These are phyloP conservation scores for Paradendryphiella salina DNA, from an alignment of 2,329 filamentous ascomycete genomes.

Conservation along the genomic window DNA sequence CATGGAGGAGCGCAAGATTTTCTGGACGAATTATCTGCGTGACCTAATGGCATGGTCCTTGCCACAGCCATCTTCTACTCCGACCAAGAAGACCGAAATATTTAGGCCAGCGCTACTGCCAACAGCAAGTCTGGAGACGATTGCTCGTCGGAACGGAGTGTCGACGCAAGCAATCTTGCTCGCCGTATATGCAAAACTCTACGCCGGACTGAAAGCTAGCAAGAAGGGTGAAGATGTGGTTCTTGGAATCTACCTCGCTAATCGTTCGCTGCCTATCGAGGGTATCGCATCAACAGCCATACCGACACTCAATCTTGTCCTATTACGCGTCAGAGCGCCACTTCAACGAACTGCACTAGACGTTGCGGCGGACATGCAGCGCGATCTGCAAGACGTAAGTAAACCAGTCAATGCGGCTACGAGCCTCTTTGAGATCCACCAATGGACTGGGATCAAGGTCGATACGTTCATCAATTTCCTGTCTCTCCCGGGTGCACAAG, in stretches of 20 bases:
- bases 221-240: slow-evolving; percentile 53
- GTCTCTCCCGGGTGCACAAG: slow-evolving; percentile 53
- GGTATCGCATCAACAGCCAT: slow-evolving; percentile 58
- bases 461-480: slow-evolving; percentile 83
- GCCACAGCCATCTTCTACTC: slow-evolving; percentile 28
- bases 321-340: slow-evolving; percentile 61
- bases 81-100: slow-evolving; percentile 45
- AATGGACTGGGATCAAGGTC: slow-evolving; percentile 73
- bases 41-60: slow-evolving; percentile 13
- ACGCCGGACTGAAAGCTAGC: slow-evolving; percentile 41
- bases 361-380: slow-evolving; percentile 66
- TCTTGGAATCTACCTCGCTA: slow-evolving; percentile 82
- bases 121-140: slow-evolving; percentile 47
- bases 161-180: slow-evolving; percentile 76
- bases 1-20: slow-evolving; percentile 44
- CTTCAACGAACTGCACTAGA: slow-evolving; percentile 47
- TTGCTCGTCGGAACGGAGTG: slow-evolving; percentile 58
- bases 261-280: slow-evolving; percentile 62
- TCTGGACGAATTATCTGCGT: slow-evolving; percentile 57
- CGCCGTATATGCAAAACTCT: slow-evolving; percentile 65
- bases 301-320: slow-evolving; percentile 80
- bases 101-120: slow-evolving; percentile 57
- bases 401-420: slow-evolving; percentile 59
- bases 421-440: slow-evolving; percentile 69
- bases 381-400: slow-evolving; percentile 66